Evolutionary conservation across 768 basidiomycete genomes (phyloP).

Genomic region (Russula vinacea): DNA sequence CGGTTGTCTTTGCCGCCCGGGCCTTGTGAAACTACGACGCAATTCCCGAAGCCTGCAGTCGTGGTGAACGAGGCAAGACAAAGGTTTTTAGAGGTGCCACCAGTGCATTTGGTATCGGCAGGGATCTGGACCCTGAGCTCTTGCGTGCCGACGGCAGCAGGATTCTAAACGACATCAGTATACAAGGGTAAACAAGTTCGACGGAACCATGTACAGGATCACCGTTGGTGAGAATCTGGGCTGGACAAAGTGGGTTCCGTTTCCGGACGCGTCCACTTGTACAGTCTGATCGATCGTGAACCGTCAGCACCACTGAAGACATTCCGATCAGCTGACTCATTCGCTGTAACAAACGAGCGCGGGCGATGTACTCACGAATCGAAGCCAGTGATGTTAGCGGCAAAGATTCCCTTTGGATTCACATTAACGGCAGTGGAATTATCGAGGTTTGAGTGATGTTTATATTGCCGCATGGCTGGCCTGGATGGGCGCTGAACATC

Average conservation of each 20-base stretch:
- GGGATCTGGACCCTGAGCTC: constrained; percentile 46
- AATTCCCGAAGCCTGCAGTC: constrained; percentile 52
- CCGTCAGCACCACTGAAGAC: constrained; percentile 29
- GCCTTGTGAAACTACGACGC: constrained; percentile 46
- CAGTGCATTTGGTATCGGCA: constrained; percentile 49
- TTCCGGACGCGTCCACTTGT: constrained; percentile 44
- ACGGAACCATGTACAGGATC: constrained; percentile 40
- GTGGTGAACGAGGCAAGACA: constrained; percentile 54
- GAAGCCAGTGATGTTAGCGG: no score
- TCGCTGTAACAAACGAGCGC: constrained; percentile 42
- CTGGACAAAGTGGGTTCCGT: constrained; percentile 37
- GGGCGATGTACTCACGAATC: constrained; percentile 27
- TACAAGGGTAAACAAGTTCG: background rate
- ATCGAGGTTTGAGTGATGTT: no score
- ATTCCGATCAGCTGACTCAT: constrained; percentile 34
- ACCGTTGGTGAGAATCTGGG: constrained; percentile 47
- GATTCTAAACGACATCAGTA: constrained; percentile 33
- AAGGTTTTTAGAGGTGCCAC: constrained; percentile 38
- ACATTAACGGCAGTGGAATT: no score
- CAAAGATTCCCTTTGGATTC: no score
- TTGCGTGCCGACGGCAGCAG: constrained; percentile 40
- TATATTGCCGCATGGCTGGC: no score
- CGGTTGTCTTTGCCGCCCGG: no score
- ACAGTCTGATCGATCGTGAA: constrained; percentile 45
- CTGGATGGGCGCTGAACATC: no score